These are phyloP conservation scores for Murraya koenigii DNA, from an alignment of 345 rosid genomes.

Conservation along the genomic window DNA sequence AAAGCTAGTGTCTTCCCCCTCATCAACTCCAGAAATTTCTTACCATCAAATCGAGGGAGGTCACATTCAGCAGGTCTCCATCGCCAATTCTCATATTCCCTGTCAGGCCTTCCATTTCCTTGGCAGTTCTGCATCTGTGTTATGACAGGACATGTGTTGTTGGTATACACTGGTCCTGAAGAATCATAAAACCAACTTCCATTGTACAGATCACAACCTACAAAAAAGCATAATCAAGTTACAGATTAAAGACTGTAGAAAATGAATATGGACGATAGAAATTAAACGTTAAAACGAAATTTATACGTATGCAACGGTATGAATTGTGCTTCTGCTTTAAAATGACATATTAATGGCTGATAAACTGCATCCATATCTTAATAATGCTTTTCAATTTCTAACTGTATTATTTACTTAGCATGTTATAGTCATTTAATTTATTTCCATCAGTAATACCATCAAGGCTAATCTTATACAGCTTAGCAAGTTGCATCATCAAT, in stretches of 20 bases:
- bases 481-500: not conserved
- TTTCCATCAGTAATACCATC: not conserved
- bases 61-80: slow-evolving; percentile 90
- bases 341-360: not conserved
- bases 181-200: slow-evolving; percentile 94
- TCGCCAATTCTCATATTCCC: slow-evolving; percentile 88
- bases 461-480: no score
- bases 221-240: slow-evolving; percentile 14
- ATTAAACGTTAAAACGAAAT: not conserved
- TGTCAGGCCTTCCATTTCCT: slow-evolving; percentile 97
- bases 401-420: not conserved
- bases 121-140: slow-evolving; percentile 99
- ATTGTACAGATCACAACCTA: slow-evolving; percentile 76
- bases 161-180: slow-evolving; percentile 72
- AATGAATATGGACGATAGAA: not conserved
- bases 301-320: not conserved
- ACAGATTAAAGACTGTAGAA: slow-evolving; percentile 11
- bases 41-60: slow-evolving; percentile 88
- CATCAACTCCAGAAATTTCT: slow-evolving; percentile 89
- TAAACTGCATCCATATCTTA: not conserved
- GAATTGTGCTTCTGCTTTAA: not conserved
- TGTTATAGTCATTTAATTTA: not conserved
- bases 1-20: slow-evolving; percentile 90
- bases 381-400: not conserved
- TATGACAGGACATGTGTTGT: slow-evolving; percentile 85